These are phyloP conservation scores for Aureobasidium sp. DNA, from an alignment of 2,329 filamentous ascomycete species.

Conservation along the genomic window DNA sequence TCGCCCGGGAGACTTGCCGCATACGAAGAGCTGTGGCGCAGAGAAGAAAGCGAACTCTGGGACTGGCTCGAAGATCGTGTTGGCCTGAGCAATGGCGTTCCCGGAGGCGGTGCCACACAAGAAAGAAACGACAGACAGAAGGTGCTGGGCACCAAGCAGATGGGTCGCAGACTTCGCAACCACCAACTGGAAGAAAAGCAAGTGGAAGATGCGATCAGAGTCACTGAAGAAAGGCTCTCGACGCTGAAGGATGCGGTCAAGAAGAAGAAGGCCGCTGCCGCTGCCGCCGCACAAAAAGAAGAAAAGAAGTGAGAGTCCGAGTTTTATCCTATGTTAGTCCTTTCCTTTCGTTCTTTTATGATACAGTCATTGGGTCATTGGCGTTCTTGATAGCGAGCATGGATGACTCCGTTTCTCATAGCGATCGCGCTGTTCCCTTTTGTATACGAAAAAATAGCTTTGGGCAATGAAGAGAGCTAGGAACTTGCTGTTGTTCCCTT, in stretches of 20 bases:
- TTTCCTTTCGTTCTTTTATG: not conserved
- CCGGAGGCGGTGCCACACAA: conserved; percentile 18
- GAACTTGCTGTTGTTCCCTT: not conserved
- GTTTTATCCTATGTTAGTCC: not conserved
- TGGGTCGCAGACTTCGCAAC: conserved; percentile 22
- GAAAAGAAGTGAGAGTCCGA: not conserved
- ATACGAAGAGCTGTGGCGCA: conserved; percentile 88
- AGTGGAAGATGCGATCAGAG: conserved; percentile 68
- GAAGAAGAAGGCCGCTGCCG: conserved; percentile 39
- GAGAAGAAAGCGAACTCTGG: conserved; percentile 85
- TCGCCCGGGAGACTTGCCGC: conserved; percentile 64
- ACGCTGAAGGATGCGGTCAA: conserved; percentile 68
- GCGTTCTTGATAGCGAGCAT: not conserved
- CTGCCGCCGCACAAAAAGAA: not conserved
- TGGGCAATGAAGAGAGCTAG: not conserved
- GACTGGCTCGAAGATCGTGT: conserved; percentile 86
- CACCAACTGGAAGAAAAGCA: conserved; percentile 56
- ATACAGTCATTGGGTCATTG: not conserved
- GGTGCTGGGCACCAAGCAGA: conserved; percentile 22
- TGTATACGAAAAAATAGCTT: not conserved
- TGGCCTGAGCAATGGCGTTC: conserved; percentile 53
- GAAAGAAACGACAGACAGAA: conserved; percentile 24
- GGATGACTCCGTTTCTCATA: not conserved
- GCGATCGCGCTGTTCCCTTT: not conserved
- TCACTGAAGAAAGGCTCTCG: conserved; percentile 78